A percentile compares a stretch with the other conserved stretches of the same genome.
phyloP scores from a whole-genome alignment of 805 yeast genomes.

The Monosporozyma unispora region DNA sequence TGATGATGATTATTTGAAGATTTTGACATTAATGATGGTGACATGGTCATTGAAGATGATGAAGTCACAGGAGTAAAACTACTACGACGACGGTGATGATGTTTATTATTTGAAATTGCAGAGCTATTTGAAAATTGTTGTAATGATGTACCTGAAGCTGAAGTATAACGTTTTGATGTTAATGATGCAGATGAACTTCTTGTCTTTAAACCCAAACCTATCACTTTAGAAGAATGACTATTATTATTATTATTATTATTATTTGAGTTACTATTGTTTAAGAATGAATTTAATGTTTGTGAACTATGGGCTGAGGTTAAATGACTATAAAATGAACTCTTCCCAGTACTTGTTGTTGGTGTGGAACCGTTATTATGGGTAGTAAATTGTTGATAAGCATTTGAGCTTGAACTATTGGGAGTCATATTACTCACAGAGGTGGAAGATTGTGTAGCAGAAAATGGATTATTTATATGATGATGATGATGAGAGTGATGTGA shows the following conservation, averaged over 20 bases:
- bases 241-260: background rate
- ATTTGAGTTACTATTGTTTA: slow-evolving; percentile 2
- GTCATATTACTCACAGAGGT: background rate
- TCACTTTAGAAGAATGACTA: slow-evolving; percentile 2
- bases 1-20: slow-evolving; percentile 5
- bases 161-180: slow-evolving; percentile 30
- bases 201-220: slow-evolving; percentile 36
- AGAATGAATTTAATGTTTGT: slow-evolving; percentile 5
- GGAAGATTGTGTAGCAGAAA: background rate
- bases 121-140: slow-evolving; percentile 2
- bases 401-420: background rate
- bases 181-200: slow-evolving; percentile 38
- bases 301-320: slow-evolving; percentile 2
- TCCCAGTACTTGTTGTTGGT: background rate
- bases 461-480: slow-evolving; percentile 6
- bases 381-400: background rate
- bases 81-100: slow-evolving; percentile 5
- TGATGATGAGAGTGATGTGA: slow-evolving; percentile 7
- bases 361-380: background rate
- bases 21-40: slow-evolving; percentile 4
- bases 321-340: background rate
- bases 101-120: slow-evolving; percentile 3
- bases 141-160: slow-evolving; percentile 20
- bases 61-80: slow-evolving; percentile 4
- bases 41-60: slow-evolving; percentile 1